Percentiles rank a stretch among this genome's conserved stretches.
Conservation (phyloP, 2,329 filamentous ascomycete species). For the Hysterium pulicare region DNA sequence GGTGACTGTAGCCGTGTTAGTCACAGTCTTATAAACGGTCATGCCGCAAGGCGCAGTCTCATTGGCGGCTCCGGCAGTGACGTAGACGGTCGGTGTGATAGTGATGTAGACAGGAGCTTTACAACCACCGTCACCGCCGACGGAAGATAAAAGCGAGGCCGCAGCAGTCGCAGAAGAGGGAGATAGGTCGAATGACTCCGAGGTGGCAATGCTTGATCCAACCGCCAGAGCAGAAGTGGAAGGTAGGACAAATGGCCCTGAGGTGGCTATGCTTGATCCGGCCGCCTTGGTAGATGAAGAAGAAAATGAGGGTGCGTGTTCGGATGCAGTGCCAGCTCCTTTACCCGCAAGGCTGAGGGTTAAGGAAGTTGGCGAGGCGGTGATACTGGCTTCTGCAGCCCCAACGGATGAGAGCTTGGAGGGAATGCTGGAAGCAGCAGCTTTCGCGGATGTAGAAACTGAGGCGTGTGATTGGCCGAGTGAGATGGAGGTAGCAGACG, state of each 20-base stretch:
- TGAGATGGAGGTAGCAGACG: too few species aligned
- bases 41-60: slow-evolving; percentile 10
- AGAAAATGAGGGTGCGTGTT: slow-evolving; percentile 3
- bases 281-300: not conserved
- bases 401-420: slow-evolving; percentile 1
- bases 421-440: slow-evolving; percentile 4
- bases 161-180: slow-evolving; percentile 8
- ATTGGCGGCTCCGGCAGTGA: slow-evolving; percentile 16
- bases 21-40: slow-evolving; percentile 20
- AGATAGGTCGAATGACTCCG: slow-evolving; percentile 5
- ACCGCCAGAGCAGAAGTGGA: not conserved
- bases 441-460: slow-evolving; percentile 7
- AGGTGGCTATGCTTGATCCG: not conserved
- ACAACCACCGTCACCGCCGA: slow-evolving; percentile 12
- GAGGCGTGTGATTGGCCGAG: not conserved
- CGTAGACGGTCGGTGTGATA: slow-evolving; percentile 24
- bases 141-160: slow-evolving; percentile 3
- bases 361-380: slow-evolving; percentile 5
- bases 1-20: slow-evolving; percentile 24
- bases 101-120: slow-evolving; percentile 22
- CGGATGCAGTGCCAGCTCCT: slow-evolving; percentile 2
- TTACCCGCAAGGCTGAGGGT: slow-evolving; percentile 11
- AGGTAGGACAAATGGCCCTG: too few species aligned
- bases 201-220: not conserved
- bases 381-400: not conserved